These are phyloP conservation scores for Citrus cavaleriei DNA, from an alignment of 345 rosid genomes.

Conservation along the genomic window DNA sequence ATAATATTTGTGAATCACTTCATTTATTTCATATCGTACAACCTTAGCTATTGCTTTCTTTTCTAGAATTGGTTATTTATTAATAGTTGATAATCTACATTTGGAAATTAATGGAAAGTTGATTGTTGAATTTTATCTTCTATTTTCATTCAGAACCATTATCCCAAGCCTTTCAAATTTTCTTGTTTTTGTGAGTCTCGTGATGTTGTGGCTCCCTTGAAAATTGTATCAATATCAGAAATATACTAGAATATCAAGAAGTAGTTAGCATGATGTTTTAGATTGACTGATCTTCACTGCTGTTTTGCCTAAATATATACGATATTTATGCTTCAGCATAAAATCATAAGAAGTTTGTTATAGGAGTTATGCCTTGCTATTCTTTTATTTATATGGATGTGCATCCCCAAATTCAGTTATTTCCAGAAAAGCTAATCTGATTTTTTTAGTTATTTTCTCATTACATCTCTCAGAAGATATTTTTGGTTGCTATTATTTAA, in stretches of 20 bases:
- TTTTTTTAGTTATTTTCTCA: neutral
- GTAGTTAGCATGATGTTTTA: neutral
- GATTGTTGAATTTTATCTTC: neutral
- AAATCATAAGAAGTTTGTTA: neutral
- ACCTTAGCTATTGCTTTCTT: neutral
- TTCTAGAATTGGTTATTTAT: neutral
- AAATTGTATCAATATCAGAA: neutral
- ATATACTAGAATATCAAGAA: neutral
- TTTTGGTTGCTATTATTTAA: conserved; percentile 26
- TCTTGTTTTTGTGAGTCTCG: neutral
- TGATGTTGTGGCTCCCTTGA: neutral
- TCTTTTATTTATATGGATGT: neutral
- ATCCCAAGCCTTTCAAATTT: neutral
- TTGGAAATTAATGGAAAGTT: neutral
- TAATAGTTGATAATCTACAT: neutral
- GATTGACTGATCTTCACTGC: neutral
- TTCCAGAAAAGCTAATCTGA: neutral
- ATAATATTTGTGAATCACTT: neutral
- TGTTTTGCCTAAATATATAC: neutral
- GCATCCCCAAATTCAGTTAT: neutral
- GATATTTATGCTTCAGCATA: neutral
- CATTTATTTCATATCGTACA: neutral
- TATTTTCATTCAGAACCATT: neutral
- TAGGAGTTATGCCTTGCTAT: neutral
- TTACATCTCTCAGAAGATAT: neutral